A percentile compares a stretch with the other conserved stretches of the same genome.
phyloP scores from a whole-genome alignment of 306 rosid genomes.

The Prinsepia uniflora region DNA sequence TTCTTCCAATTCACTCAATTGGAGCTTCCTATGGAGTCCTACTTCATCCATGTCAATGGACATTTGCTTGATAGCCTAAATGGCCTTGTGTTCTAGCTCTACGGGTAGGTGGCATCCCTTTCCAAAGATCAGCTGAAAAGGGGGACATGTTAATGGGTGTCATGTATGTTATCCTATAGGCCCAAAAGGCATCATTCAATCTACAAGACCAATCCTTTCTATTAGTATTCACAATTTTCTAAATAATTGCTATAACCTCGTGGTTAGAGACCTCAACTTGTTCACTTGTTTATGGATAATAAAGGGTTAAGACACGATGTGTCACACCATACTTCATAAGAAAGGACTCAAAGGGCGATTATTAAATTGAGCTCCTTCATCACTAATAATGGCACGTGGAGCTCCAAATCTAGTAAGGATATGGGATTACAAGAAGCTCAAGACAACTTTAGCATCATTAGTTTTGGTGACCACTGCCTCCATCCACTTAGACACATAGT shows the following conservation, averaged over 20 bases:
- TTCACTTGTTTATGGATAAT: too few relatives aligned
- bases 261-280: background rate
- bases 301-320: background rate
- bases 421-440: background rate
- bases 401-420: background rate
- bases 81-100: background rate
- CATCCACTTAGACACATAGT: too few relatives aligned
- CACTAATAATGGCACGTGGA: background rate
- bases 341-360: background rate
- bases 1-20: too few relatives aligned
- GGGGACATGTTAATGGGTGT: background rate
- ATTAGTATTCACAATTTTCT: background rate
- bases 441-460: background rate
- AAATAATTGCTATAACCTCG: background rate
- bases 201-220: background rate
- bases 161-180: background rate
- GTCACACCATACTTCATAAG: background rate
- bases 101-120: background rate
- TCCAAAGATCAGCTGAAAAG: background rate
- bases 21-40: too few relatives aligned
- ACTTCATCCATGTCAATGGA: too few relatives aligned
- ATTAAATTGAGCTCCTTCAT: background rate
- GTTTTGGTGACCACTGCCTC: too few relatives aligned
- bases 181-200: background rate
- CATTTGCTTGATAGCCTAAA: too few relatives aligned